Evolutionary conservation across 2,329 filamentous ascomycete genomes (phyloP).

Genomic region (Dendryphion nanum): DNA sequence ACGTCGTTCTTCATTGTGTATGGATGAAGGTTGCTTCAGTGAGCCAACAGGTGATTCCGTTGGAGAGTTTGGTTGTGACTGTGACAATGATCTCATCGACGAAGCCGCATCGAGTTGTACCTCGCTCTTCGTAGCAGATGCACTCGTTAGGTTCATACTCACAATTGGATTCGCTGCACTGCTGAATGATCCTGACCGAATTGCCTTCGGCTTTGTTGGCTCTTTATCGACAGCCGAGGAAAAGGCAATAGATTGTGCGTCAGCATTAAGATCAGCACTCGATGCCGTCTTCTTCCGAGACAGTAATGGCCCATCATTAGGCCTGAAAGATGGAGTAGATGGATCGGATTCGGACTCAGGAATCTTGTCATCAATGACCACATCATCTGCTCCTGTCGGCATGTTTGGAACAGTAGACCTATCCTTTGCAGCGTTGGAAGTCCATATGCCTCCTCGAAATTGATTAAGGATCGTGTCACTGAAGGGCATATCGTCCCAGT

Average conservation of each 20-base stretch:
- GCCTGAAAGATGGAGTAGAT: background rate
- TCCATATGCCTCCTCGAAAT: constrained; percentile 84
- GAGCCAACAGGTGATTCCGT: constrained; percentile 48
- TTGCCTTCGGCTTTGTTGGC: constrained; percentile 48
- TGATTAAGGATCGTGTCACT: constrained; percentile 74
- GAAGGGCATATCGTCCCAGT: constrained; percentile 96
- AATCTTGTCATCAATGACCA: background rate
- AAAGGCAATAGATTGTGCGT: constrained; percentile 13
- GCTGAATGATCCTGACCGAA: constrained; percentile 64
- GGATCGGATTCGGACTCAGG: background rate
- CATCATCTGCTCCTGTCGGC: background rate
- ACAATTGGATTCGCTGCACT: constrained; percentile 64
- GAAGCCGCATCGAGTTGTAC: constrained; percentile 60
- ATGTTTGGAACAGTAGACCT: background rate
- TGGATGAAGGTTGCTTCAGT: constrained; percentile 21
- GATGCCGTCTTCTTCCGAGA: background rate
- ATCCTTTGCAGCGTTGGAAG: constrained; percentile 33
- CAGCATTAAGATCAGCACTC: background rate
- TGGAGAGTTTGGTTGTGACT: constrained; percentile 58
- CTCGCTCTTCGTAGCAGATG: constrained; percentile 51
- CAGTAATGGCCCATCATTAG: background rate
- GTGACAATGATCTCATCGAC: constrained; percentile 66
- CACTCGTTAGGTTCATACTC: constrained; percentile 64
- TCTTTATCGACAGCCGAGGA: constrained; percentile 25
- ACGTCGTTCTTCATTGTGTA: constrained; percentile 1